Evolutionary conservation across 1,139 yeast species (phyloP), one percentile per base, ranked within the genome.

Genomic region (Geotrichum histeridarum): DNA sequence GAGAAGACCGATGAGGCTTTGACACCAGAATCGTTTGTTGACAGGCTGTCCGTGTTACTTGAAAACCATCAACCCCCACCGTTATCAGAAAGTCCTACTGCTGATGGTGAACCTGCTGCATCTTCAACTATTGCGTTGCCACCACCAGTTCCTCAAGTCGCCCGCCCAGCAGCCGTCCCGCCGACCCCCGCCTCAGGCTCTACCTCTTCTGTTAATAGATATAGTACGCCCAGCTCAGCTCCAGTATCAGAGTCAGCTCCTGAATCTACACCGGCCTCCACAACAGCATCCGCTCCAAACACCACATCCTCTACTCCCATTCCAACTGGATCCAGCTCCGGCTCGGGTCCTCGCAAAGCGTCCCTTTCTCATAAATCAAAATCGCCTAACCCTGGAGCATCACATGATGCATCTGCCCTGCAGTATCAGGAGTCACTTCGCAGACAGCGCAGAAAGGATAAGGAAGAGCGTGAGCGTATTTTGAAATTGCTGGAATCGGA

Each of bases 391-490:
- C 36, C 17, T 33, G 17, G 18, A n/a, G 14, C 27, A n/a, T 17
- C 42, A 30, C 54, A 52, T 15, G 51, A 48, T 14, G 51, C 47
- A 37, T 38, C 51, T 3, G 38, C 52, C 12, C 45, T 6, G 9
- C 67, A 67, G 50, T 76, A 79, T 61, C 75, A 74, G 54, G 74
- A 74, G 52, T 72, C 74, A 55, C 70, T 75, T 14, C 61, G 68
- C 32, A 72, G 70, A 53, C 74, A 73, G 53, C 62, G 70, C 32
- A 71, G 69, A 50, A 74, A 73, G 45, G 81, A 76, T 15, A 65
- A 60, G 17, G 77, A 76, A 51, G 90, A 84, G 59, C 76, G 77
- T 43, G 75, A 77, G 50, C 72, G 87, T n/a, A 76, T 84, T 15
- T 66, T 80, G 52, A 72, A 73, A 37, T 68, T 82, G 22, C 64